Evolutionary conservation across 2,329 filamentous ascomycete genomes (phyloP), one percentile per base, ranked within the genome.

Genomic region (Arthrobotrys sinensis): DNA sequence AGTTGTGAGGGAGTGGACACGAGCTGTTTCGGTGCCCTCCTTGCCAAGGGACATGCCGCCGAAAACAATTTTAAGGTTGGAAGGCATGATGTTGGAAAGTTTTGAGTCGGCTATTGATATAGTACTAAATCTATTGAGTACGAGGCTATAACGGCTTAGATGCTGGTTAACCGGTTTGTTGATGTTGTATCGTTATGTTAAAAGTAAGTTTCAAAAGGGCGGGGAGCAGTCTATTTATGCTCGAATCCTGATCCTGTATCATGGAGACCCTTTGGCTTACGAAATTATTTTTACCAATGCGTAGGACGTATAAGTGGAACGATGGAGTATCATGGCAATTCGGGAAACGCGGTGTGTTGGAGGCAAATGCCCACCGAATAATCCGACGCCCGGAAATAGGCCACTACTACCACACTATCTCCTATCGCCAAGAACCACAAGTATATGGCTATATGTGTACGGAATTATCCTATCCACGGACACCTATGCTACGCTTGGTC

Each of bases 51-150:
- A 19, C 76, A 79, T 79, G 52, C 60, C 64, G 24, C 76, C 76
- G 63, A 79, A 71, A 14, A 79, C 68, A n/a, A 79, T 64, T 21
- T 72, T 72, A 19, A 79, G 43, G 6, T 73, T 53, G 46, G 68
- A 69, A 7, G 55, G 16, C 76, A 79, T 79, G 5, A 7, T 52
- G 10, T 50, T 43, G 24, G 16, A 24, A 24, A 40, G 2, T 8
- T 38, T 12, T 3, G 36, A 14, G 8, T 28, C 4, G 2, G 4
- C 24, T 63, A 2, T 45, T n/a, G 45, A 66, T 14, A 24, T 34
- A 19, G 14, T 5, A 28, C 24, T 4, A 28, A 28, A 28, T 28
- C 2, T 2, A 28, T 28, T 28, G 2, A 28, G 24, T 4, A 2
- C 4, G 24, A 28, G 4, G 24, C 4, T 2, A 28, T 28, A 4